Evolutionary conservation across 106 monocot genomes (phyloP).

Genomic region (Agapanthus africanus): DNA sequence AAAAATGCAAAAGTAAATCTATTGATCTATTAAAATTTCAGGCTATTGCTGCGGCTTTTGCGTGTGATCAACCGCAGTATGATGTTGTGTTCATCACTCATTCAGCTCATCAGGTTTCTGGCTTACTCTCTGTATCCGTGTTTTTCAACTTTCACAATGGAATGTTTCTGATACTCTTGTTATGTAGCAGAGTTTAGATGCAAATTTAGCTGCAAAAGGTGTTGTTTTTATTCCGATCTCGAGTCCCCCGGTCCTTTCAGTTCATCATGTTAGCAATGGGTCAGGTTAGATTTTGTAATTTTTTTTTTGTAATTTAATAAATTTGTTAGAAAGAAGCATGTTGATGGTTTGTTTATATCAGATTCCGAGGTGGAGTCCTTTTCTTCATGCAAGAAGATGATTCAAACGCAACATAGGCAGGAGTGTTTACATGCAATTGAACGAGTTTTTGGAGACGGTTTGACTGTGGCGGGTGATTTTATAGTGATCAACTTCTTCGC

Average conservation of each 20-base stretch:
- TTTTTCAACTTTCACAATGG: too few relatives aligned
- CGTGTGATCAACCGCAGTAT: conserved; percentile 34
- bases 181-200: conserved; percentile 31
- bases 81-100: conserved; percentile 67
- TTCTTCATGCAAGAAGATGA: conserved; percentile 37
- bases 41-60: conserved; percentile 69
- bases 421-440: conserved; percentile 56
- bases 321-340: too few relatives aligned
- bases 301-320: too few relatives aligned
- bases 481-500: conserved; percentile 92
- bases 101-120: conserved; percentile 68
- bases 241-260: conserved; percentile 50
- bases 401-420: conserved; percentile 49
- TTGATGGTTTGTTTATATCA: too few relatives aligned
- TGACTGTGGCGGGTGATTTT: conserved; percentile 50
- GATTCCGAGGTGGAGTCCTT: conserved; percentile 27
- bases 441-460: conserved; percentile 51
- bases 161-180: neutral
- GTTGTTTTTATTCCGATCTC: conserved; percentile 45
- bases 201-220: conserved; percentile 35
- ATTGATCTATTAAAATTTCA: too few relatives aligned
- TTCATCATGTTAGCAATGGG: conserved; percentile 2
- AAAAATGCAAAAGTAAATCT: too few relatives aligned
- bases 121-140: neutral
- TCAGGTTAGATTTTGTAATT: conserved; percentile 8